A percentile compares a stretch with the other conserved stretches of the same genome.
phyloP scores from a whole-genome alignment of 805 yeast genomes.

The Saccharomycopsis fermentans region DNA sequence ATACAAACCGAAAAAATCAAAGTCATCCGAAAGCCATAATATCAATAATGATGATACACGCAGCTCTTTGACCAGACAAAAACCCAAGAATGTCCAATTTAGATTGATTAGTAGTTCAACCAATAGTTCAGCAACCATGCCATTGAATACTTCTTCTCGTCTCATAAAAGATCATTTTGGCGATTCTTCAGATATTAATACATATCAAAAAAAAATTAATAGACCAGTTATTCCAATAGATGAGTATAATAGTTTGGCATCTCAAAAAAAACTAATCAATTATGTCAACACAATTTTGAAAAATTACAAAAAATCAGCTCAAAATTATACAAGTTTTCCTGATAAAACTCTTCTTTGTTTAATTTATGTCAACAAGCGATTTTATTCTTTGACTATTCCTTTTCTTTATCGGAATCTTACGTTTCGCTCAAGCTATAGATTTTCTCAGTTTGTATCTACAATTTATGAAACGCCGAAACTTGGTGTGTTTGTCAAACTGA shows the following conservation, averaged over 20 bases:
- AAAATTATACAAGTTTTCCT: conserved; percentile 7
- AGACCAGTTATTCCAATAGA: background rate
- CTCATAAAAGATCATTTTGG: background rate
- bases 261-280: background rate
- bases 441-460: conserved; percentile 69
- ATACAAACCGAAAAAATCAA: background rate
- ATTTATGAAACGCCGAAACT: conserved; percentile 46
- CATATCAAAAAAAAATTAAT: background rate
- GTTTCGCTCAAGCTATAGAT: conserved; percentile 63
- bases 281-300: conserved; percentile 13
- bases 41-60: background rate
- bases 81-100: background rate
- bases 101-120: background rate
- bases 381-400: conserved; percentile 43
- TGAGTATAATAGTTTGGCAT: background rate
- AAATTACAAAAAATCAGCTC: conserved; percentile 12
- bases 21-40: background rate
- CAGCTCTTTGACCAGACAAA: background rate
- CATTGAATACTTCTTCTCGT: background rate
- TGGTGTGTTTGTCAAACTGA: conserved; percentile 42
- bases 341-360: conserved; percentile 32
- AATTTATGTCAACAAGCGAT: conserved; percentile 40
- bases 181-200: background rate
- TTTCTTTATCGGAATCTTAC: conserved; percentile 44
- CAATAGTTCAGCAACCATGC: background rate